These are phyloP conservation scores for Nakataea oryzae DNA, from an alignment of 2,329 filamentous ascomycete species.

Conservation along the genomic window DNA sequence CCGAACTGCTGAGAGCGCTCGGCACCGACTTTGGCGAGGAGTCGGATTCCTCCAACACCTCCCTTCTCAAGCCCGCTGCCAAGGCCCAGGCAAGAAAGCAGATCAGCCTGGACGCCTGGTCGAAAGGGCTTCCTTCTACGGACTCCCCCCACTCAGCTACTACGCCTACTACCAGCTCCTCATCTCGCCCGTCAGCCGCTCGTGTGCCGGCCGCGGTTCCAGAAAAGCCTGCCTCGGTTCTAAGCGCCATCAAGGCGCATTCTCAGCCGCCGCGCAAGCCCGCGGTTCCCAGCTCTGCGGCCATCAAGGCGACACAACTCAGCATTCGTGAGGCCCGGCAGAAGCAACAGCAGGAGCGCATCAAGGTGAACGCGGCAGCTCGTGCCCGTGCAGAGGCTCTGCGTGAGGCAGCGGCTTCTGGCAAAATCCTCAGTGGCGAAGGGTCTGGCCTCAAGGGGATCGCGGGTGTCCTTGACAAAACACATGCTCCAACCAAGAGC, in stretches of 20 bases:
- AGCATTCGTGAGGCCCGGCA: constrained; percentile 66
- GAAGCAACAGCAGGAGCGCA: constrained; percentile 64
- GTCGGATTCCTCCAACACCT: constrained; percentile 17
- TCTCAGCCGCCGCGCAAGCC: constrained; percentile 23
- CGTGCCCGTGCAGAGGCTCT: constrained; percentile 60
- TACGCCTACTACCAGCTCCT: not conserved
- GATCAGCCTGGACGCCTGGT: constrained; percentile 51
- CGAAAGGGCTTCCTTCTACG: constrained; percentile 30
- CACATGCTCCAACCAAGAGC: constrained; percentile 62
- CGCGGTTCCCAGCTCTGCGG: constrained; percentile 6
- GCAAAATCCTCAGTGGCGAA: constrained; percentile 52
- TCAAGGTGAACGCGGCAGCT: constrained; percentile 59
- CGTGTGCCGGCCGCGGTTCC: not conserved
- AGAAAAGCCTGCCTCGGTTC: not conserved
- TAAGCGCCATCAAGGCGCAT: constrained; percentile 13
- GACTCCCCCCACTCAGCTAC: not conserved
- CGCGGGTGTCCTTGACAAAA: constrained; percentile 62
- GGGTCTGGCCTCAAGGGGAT: constrained; percentile 69
- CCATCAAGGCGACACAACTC: constrained; percentile 16
- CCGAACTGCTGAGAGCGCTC: constrained; percentile 60
- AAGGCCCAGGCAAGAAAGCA: constrained; percentile 33
- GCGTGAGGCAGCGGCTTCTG: constrained; percentile 26
- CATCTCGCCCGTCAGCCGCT: not conserved
- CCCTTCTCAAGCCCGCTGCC: constrained; percentile 10
- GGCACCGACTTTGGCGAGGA: constrained; percentile 47